Percentiles rank a stretch among this genome's conserved stretches.
Conservation (phyloP, 805 yeast genomes). For the Candida mattraensis region DNA sequence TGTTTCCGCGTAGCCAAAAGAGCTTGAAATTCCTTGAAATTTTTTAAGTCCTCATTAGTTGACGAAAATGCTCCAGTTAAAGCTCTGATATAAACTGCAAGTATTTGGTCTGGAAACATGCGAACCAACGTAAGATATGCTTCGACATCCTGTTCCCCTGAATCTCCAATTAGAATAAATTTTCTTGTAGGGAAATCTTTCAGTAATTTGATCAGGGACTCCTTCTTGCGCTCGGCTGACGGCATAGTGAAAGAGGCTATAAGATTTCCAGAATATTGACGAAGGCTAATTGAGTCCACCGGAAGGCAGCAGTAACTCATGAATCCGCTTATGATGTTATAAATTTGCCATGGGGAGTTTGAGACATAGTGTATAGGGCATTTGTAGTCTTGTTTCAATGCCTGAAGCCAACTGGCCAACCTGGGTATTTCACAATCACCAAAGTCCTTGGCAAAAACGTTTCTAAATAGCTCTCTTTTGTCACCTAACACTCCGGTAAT, state of each 20-base stretch:
- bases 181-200: conserved; percentile 73
- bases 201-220: conserved; percentile 60
- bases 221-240: conserved; percentile 74
- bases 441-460: conserved; percentile 67
- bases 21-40: conserved; percentile 22
- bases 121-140: conserved; percentile 76
- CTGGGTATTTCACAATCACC: conserved; percentile 72
- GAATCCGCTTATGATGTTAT: conserved; percentile 56
- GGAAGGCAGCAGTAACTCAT: conserved; percentile 63
- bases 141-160: conserved; percentile 94
- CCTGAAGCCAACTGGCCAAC: conserved; percentile 68
- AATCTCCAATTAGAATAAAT: conserved; percentile 88
- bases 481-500: conserved; percentile 89
- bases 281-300: conserved; percentile 77
- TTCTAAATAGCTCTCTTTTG: conserved; percentile 77
- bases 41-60: conserved; percentile 37
- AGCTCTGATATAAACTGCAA: conserved; percentile 79
- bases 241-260: conserved; percentile 85
- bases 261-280: conserved; percentile 83
- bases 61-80: conserved; percentile 70
- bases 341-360: conserved; percentile 92
- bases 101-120: conserved; percentile 58
- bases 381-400: conserved; percentile 41
- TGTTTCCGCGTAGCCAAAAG: conserved; percentile 14
- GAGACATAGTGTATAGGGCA: conserved; percentile 86